Percentiles rank a stretch among this genome's conserved stretches.
phyloP scores from a whole-genome alignment of 495 filamentous ascomycete genomes.

The Aspergillus ostianus region DNA sequence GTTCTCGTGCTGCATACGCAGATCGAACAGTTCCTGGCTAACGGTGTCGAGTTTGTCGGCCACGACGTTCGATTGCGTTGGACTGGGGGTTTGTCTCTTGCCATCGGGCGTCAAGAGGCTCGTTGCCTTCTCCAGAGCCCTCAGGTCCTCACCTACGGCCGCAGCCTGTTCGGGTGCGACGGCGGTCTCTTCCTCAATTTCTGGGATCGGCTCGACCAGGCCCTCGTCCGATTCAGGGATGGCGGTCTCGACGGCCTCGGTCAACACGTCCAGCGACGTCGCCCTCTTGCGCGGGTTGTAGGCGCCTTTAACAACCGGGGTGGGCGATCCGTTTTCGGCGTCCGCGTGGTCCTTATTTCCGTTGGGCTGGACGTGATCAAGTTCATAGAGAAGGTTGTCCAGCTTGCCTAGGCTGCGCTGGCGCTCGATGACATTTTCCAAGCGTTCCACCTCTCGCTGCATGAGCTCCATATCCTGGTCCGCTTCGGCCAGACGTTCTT shows the following conservation, averaged over 20 bases:
- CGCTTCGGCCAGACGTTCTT: slow-evolving; percentile 91
- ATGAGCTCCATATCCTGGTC: slow-evolving; percentile 96
- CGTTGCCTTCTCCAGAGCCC: slow-evolving; percentile 32
- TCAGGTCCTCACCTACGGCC: slow-evolving; percentile 30
- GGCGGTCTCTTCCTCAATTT: slow-evolving; percentile 30
- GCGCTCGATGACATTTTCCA: slow-evolving; percentile 94
- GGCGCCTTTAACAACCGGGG: slow-evolving; percentile 19
- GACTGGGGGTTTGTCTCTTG: slow-evolving; percentile 49
- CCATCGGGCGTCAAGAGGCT: slow-evolving; percentile 28
- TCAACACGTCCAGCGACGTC: slow-evolving; percentile 45
- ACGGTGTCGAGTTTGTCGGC: slow-evolving; percentile 91
- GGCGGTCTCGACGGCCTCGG: slow-evolving; percentile 49
- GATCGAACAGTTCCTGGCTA: slow-evolving; percentile 87
- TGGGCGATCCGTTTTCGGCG: slow-evolving; percentile 22
- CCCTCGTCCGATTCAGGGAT: slow-evolving; percentile 57
- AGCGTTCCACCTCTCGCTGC: slow-evolving; percentile 90
- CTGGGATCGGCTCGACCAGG: slow-evolving; percentile 49
- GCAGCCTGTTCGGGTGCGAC: slow-evolving; percentile 23
- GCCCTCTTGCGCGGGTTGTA: slow-evolving; percentile 32
- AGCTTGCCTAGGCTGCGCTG: slow-evolving; percentile 93
- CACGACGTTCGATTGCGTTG: slow-evolving; percentile 80
- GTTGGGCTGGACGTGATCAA: slow-evolving; percentile 76
- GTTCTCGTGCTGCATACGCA: slow-evolving; percentile 84
- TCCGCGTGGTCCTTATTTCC: slow-evolving; percentile 42
- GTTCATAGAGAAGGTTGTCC: slow-evolving; percentile 85